phyloP scores from a whole-genome alignment of 192 early-diverging fungal species.

The Dispira parvispora region DNA sequence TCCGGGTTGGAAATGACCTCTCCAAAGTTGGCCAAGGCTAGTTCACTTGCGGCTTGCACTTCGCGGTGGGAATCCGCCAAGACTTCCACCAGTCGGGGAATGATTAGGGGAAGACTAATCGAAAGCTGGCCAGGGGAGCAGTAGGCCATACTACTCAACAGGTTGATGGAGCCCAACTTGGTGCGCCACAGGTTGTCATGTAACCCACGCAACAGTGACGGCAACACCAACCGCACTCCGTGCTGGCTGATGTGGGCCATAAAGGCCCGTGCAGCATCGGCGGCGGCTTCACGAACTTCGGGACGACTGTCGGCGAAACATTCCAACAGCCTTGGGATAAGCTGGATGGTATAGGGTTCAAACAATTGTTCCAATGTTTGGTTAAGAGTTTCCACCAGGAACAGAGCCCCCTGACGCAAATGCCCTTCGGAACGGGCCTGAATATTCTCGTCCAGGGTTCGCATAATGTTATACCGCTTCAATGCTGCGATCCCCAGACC shows the following conservation, averaged over 20 bases:
- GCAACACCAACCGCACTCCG: constrained; percentile 92
- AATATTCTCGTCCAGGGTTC: constrained; percentile 57
- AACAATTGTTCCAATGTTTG: constrained; percentile 75
- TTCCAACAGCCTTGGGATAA: constrained; percentile 70
- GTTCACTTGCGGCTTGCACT: constrained; percentile 73
- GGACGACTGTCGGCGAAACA: constrained; percentile 72
- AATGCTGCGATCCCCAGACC: constrained; percentile 76
- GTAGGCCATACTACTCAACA: constrained; percentile 88
- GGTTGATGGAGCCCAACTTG: constrained; percentile 92
- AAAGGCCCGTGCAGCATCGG: constrained; percentile 76
- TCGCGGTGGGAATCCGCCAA: constrained; percentile 84
- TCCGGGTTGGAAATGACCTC: constrained; percentile 97
- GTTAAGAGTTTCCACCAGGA: constrained; percentile 85
- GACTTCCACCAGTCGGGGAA: constrained; percentile 83
- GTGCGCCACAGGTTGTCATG: constrained; percentile 87
- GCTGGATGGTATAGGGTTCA: constrained; percentile 93
- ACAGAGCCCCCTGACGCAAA: constrained; percentile 81
- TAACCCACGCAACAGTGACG: constrained; percentile 70
- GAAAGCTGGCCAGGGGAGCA: constrained; percentile 91
- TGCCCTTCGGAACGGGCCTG: constrained; percentile 44
- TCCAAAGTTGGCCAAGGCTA: constrained; percentile 75
- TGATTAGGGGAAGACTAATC: constrained; percentile 71
- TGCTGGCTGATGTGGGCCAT: constrained; percentile 92
- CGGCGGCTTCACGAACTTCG: constrained; percentile 81
- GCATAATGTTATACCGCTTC: constrained; percentile 71